Evolutionary conservation across 345 rosid genomes (phyloP).

Genomic region (Pugionium cornutum): DNA sequence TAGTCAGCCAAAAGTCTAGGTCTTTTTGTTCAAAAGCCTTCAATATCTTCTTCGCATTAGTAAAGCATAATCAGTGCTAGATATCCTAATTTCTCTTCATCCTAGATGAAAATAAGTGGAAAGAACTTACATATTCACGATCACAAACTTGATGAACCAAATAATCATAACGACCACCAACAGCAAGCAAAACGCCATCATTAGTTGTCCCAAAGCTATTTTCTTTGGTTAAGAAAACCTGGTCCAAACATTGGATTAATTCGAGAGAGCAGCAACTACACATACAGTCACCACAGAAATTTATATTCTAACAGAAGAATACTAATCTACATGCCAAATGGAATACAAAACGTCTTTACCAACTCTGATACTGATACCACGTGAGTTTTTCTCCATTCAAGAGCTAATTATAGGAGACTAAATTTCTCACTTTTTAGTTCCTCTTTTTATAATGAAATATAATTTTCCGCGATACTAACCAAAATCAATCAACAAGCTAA

Average conservation of each 20-base stretch:
- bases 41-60: slow-evolving; percentile 7
- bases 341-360: background rate
- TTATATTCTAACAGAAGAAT: background rate
- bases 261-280: background rate
- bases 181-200: slow-evolving; percentile 81
- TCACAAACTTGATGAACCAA: slow-evolving; percentile 79
- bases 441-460: slow-evolving; percentile 1
- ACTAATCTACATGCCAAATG: background rate
- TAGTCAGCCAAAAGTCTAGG: background rate
- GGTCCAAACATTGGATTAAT: slow-evolving; percentile 25
- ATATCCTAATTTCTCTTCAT: slow-evolving; percentile 6
- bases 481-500: slow-evolving; percentile 7
- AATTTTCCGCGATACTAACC: background rate
- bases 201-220: slow-evolving; percentile 63
- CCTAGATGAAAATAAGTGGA: slow-evolving; percentile 29
- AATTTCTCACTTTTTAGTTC: background rate
- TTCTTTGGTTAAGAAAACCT: slow-evolving; percentile 73
- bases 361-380: slow-evolving; percentile 9
- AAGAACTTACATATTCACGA: slow-evolving; percentile 52
- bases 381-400: background rate
- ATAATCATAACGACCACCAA: slow-evolving; percentile 93
- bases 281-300: slow-evolving; percentile 9
- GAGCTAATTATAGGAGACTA: slow-evolving; percentile 6
- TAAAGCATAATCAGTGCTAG: background rate
- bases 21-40: background rate